Evolutionary conservation across 169 alveolate genomes (phyloP).

Genomic region (Plasmodium cynomolgi): DNA sequence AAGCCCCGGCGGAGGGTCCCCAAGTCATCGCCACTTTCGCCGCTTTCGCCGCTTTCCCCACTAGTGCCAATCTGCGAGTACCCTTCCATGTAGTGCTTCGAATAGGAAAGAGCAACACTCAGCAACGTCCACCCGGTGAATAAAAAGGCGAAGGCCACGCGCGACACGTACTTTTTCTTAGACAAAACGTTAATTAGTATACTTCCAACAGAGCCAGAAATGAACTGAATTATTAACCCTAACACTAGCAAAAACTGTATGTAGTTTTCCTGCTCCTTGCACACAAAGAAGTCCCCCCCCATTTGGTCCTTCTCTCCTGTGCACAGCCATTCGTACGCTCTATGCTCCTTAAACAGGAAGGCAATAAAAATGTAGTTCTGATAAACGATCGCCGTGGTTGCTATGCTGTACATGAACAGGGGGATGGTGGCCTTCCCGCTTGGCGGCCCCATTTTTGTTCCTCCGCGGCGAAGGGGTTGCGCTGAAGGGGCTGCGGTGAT

Average conservation of each 20-base stretch:
- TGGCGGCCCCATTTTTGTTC: background rate
- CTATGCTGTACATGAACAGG: conserved; percentile 62
- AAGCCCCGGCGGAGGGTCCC: background rate
- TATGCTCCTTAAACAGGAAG: conserved; percentile 19
- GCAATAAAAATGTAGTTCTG: conserved; percentile 58
- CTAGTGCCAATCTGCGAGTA: background rate
- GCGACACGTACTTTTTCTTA: conserved; percentile 25
- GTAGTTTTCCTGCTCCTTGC: conserved; percentile 56
- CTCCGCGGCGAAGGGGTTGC: background rate
- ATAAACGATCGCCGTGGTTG: conserved; percentile 61
- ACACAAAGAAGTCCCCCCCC: conserved; percentile 31
- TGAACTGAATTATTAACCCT: conserved; percentile 55
- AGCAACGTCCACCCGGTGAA: conserved; percentile 36
- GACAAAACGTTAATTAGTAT: conserved; percentile 35
- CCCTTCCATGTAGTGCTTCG: conserved; percentile 18
- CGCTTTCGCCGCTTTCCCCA: background rate
- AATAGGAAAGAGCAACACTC: conserved; percentile 15
- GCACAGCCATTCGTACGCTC: conserved; percentile 70
- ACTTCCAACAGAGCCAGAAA: conserved; percentile 61
- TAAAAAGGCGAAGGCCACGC: conserved; percentile 30
- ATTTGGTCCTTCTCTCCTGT: background rate
- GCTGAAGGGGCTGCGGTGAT: background rate
- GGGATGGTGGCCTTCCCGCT: background rate
- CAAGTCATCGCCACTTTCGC: background rate
- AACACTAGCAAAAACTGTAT: conserved; percentile 39